phyloP scores from a whole-genome alignment of 805 yeast species.

The Yarrowia yakushimensis region DNA sequence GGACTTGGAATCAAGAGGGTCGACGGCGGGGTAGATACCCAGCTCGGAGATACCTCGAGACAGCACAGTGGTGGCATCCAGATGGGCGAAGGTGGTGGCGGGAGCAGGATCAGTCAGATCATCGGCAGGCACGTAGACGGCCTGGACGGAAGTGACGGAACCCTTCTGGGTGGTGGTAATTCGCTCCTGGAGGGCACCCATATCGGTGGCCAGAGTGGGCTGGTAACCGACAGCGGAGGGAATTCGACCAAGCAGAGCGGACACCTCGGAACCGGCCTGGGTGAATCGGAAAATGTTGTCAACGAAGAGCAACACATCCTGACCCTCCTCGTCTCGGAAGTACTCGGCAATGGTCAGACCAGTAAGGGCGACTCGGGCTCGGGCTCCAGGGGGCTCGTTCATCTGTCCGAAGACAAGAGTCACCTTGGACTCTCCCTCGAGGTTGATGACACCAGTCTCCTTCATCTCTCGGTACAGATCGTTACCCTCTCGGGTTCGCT shows the following conservation, averaged over 20 bases:
- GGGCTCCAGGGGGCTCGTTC: conserved; percentile 99
- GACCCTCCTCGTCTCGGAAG: conserved; percentile 99
- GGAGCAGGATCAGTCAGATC: conserved; percentile 99
- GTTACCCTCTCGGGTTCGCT: conserved; percentile 99
- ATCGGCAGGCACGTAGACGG: conserved; percentile 99
- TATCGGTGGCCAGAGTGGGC: conserved; percentile 99
- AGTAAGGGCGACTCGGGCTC: conserved; percentile 99
- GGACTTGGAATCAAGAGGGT: conserved; percentile 98
- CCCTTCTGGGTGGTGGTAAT: conserved; percentile 99
- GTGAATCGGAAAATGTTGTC: conserved; percentile 99
- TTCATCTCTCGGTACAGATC: conserved; percentile 99
- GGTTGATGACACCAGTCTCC: conserved; percentile 99
- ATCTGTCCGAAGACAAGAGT: conserved; percentile 99
- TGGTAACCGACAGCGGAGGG: conserved; percentile 99
- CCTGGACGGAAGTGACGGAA: conserved; percentile 99
- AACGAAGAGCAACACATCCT: conserved; percentile 98
- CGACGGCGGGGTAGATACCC: conserved; percentile 99
- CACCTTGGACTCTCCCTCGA: conserved; percentile 99
- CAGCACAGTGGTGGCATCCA: conserved; percentile 99
- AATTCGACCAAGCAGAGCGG: conserved; percentile 99
- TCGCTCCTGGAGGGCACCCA: conserved; percentile 99
- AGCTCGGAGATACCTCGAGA: conserved; percentile 99
- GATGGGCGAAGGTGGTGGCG: conserved; percentile 99
- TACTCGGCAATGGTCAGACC: conserved; percentile 99
- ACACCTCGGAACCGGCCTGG: conserved; percentile 99